Percentiles rank a stretch among this genome's conserved stretches.
These are phyloP conservation scores for Suhomyces emberorum DNA, from an alignment of 805 yeast genomes.

Conservation along the genomic window DNA sequence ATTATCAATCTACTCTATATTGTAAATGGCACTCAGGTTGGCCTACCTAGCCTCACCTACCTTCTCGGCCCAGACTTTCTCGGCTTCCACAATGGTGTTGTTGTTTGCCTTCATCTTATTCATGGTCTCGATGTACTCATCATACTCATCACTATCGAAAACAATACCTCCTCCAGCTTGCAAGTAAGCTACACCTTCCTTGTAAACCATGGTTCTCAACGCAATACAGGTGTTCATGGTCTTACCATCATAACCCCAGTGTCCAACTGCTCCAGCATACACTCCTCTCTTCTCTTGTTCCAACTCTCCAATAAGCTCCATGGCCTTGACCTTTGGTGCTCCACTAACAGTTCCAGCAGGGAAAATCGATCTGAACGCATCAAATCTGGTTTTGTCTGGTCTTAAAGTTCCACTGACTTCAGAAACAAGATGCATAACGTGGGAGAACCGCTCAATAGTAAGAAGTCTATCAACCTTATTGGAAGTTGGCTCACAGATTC, in stretches of 20 bases:
- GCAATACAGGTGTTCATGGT: slow-evolving; percentile 98
- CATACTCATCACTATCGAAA: slow-evolving; percentile 89
- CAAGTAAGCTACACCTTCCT: slow-evolving; percentile 83
- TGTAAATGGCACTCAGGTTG: no score
- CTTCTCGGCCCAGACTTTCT: slow-evolving; percentile 63
- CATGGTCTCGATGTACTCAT: slow-evolving; percentile 94
- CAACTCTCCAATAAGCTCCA: slow-evolving; percentile 87
- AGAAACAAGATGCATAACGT: slow-evolving; percentile 94
- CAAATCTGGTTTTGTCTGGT: slow-evolving; percentile 81
- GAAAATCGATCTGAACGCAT: slow-evolving; percentile 95
- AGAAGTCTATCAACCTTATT: slow-evolving; percentile 85
- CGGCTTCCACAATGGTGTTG: slow-evolving; percentile 89
- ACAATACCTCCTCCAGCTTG: slow-evolving; percentile 99
- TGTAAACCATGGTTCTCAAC: slow-evolving; percentile 91
- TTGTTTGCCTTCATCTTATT: slow-evolving; percentile 95
- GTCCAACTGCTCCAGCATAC: slow-evolving; percentile 98
- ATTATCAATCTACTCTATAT: no score
- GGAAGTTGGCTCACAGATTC: slow-evolving; percentile 85
- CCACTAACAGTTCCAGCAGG: slow-evolving; percentile 99
- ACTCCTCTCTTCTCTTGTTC: slow-evolving; percentile 94
- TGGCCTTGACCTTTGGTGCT: slow-evolving; percentile 96
- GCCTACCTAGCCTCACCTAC: slow-evolving; percentile 16
- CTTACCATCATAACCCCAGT: slow-evolving; percentile 94
- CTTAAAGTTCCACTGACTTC: slow-evolving; percentile 92
- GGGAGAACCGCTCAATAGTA: slow-evolving; percentile 90